Evolutionary conservation across 2,329 filamentous ascomycete genomes (phyloP).

Genomic region (Cadophora gregata): DNA sequence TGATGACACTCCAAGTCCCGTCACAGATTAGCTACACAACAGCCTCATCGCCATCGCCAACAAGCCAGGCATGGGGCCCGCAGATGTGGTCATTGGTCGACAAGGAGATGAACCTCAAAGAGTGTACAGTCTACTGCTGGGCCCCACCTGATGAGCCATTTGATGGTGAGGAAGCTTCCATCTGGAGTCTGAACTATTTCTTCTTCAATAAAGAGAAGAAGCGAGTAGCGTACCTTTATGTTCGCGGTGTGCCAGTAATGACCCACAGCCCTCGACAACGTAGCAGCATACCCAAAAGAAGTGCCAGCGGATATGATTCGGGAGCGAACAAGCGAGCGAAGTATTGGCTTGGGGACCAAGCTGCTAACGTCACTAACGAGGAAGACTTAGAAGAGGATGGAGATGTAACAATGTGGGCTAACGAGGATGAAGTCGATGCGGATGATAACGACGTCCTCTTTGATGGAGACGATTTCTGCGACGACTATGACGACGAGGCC

Average conservation of each 20-base stretch:
- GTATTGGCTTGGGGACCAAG: constrained; percentile 83
- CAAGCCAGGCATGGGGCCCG: constrained; percentile 76
- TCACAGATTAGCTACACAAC: constrained; percentile 46
- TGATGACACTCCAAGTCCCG: constrained; percentile 46
- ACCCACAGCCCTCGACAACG: constrained; percentile 62
- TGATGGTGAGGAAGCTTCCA: constrained; percentile 87
- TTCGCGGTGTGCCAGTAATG: constrained; percentile 84
- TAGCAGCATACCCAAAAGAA: constrained; percentile 43
- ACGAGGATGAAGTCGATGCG: constrained; percentile 53
- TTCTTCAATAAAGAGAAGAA: constrained; percentile 95
- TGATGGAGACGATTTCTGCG: constrained; percentile 52
- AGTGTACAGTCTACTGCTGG: constrained; percentile 91
- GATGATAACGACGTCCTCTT: constrained; percentile 56
- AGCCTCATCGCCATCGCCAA: constrained; percentile 50
- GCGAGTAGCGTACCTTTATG: constrained; percentile 91
- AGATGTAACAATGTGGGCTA: constrained; percentile 44
- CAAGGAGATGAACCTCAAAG: constrained; percentile 89
- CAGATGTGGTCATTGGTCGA: constrained; percentile 92
- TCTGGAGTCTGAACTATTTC: constrained; percentile 97
- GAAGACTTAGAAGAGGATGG: constrained; percentile 49
- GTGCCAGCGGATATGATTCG: constrained; percentile 45
- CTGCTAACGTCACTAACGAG: constrained; percentile 50
- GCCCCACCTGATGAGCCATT: constrained; percentile 89
- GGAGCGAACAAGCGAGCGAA: constrained; percentile 80
- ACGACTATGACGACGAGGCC: constrained; percentile 45